Base-by-base conservation (phyloP, 176 grass and related monocot genomes). In the Saccharum officinarum region DNA sequence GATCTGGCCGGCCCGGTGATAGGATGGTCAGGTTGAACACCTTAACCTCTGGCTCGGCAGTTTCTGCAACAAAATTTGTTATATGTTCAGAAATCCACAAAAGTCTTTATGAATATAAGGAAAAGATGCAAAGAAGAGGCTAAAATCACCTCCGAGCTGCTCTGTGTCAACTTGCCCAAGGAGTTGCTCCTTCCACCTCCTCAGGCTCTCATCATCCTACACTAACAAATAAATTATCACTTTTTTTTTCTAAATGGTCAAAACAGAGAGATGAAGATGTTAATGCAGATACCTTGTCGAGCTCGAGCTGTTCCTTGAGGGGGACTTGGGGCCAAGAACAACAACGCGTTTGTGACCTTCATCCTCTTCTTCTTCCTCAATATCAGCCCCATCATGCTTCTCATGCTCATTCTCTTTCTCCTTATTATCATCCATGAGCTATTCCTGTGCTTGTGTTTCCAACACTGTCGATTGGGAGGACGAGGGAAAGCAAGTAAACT, bases 101-200 rank as follows among this genome's bases (percentile, higher is more conserved):
- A 30, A 30, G 67, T 30, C 13, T 37, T 20, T 20, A 74, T 52
- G 22, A 45, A 36, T 14, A 41, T 30, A 39, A 55, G 33, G 50
- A 14, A 7, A 14, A 37, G 1, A 1, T 70, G 4, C n/a, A 2
- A 44, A 16, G 34, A 18, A 39, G 10, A 20, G 37, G 31, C 2
- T 20, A 12, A n/a, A 67, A 26, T 49, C 39, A 96, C 94, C 94
- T 90, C 94, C 94, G 45, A 97, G 92, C 71, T 94, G 67, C 50
- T 84, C 78, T 18, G 91, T 87, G 76, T 97, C 94, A 6, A 97
- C 94, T 63, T 86, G 90, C 46, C 92, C 94, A 41, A 97, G 94
- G 62, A 97, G 94, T 25, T 93, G 85, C 77, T 97, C 92, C 83
- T 97, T 97, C 94, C 94, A 97, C 92, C 90, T 94, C 80, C 90